These are phyloP conservation scores for Aspergillus chevalieri DNA, from an alignment of 2,329 filamentous ascomycete genomes.

Conservation along the genomic window DNA sequence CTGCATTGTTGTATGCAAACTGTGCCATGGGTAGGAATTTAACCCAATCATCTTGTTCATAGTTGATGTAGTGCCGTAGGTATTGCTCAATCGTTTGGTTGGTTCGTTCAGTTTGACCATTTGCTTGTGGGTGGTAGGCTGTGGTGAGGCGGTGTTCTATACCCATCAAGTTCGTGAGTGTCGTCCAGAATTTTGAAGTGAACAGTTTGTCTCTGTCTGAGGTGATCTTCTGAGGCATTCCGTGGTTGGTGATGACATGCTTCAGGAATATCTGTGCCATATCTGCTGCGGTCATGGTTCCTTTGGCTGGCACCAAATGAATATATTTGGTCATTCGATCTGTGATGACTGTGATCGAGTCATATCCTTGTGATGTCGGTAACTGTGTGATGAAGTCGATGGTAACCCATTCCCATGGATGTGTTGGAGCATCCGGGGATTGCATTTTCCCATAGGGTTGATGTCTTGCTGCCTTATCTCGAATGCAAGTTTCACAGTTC, in stretches of 20 bases:
- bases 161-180: not conserved
- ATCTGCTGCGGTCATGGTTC: no score
- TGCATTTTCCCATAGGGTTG: not conserved
- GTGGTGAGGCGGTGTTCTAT: not conserved
- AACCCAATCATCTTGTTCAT: slow-evolving; percentile 4
- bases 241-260: no score
- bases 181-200: not conserved
- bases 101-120: slow-evolving; percentile 1
- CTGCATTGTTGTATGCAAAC: not conserved
- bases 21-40: not conserved
- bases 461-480: not conserved
- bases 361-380: no score
- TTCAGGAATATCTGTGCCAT: no score
- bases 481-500: not conserved
- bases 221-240: no score
- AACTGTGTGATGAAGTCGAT: no score
- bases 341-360: no score
- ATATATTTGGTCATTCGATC: no score
- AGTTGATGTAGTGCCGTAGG: slow-evolving; percentile 5
- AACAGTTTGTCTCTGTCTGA: not conserved
- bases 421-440: not conserved
- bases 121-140: not conserved
- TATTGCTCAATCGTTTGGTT: slow-evolving; percentile 8
- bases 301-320: no score
- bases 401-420: no score